A percentile compares a stretch with the other conserved stretches of the same genome.
Conservation (phyloP, 2,329 filamentous ascomycete genomes). For the Cryoendolithus antarcticus region DNA sequence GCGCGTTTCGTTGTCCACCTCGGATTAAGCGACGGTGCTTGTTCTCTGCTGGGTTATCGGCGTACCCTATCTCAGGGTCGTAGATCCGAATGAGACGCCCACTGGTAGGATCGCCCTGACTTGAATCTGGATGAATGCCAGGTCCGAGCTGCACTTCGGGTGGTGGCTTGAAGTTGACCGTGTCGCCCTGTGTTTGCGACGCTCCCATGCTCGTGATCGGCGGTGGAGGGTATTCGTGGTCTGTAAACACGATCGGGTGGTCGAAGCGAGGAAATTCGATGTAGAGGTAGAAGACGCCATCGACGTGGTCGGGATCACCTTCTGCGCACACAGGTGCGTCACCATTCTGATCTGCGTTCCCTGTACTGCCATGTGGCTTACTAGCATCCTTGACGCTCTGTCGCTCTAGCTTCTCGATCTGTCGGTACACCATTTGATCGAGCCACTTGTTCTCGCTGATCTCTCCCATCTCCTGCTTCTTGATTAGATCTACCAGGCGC, state of each 20-base stretch:
- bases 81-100: slow-evolving; percentile 68
- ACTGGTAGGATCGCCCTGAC: slow-evolving; percentile 40
- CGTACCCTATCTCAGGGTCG: slow-evolving; percentile 80
- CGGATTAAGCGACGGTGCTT: slow-evolving; percentile 88
- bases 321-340: slow-evolving; percentile 22
- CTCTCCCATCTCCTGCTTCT: slow-evolving; percentile 97
- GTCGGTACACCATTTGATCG: slow-evolving; percentile 84
- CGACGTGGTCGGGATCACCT: slow-evolving; percentile 31
- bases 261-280: slow-evolving; percentile 91
- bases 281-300: slow-evolving; percentile 67
- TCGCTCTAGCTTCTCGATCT: slow-evolving; percentile 57
- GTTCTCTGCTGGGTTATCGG: slow-evolving; percentile 85
- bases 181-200: slow-evolving; percentile 45
- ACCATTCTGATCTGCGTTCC: slow-evolving; percentile 2
- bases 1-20: slow-evolving; percentile 68
- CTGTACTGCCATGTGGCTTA: slow-evolving; percentile 8
- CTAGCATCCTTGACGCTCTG: slow-evolving; percentile 27
- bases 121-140: slow-evolving; percentile 62
- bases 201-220: slow-evolving; percentile 59
- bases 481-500: slow-evolving; percentile 76
- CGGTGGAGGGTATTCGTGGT: slow-evolving; percentile 80
- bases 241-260: slow-evolving; percentile 87
- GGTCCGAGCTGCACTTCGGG: slow-evolving; percentile 85
- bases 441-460: slow-evolving; percentile 90
- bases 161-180: slow-evolving; percentile 62